Evolutionary conservation across 2,329 filamentous ascomycete genomes (phyloP).

Genomic region (Penicillium sp.): DNA sequence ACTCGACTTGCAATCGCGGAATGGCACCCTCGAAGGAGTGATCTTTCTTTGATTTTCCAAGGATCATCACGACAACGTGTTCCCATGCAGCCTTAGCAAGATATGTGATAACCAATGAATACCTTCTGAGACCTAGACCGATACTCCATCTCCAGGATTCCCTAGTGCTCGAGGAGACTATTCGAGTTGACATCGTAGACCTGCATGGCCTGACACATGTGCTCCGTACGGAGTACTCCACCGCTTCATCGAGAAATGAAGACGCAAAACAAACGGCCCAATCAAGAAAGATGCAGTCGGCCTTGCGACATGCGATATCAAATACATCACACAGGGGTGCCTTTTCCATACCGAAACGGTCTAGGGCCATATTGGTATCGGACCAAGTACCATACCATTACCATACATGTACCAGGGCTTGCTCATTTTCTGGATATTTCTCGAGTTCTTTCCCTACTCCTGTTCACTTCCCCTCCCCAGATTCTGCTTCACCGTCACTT

Average conservation of each 20-base stretch:
- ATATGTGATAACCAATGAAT: neutral
- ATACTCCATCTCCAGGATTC: neutral
- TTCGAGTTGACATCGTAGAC: neutral
- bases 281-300: slow-evolving; percentile 1
- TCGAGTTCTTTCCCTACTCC: slow-evolving; percentile 8
- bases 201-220: slow-evolving; percentile 1
- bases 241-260: neutral
- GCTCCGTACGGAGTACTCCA: neutral
- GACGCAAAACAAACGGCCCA: neutral
- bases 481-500: slow-evolving; percentile 17
- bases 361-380: slow-evolving; percentile 1
- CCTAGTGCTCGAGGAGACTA: neutral
- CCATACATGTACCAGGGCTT: neutral
- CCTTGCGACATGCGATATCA: slow-evolving; percentile 5
- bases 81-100: neutral
- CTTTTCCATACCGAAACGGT: slow-evolving; percentile 8
- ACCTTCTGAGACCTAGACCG: neutral
- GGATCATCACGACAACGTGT: neutral
- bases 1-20: neutral
- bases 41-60: neutral
- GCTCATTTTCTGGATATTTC: slow-evolving; percentile 18
- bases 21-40: neutral
- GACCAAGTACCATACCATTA: slow-evolving; percentile 7
- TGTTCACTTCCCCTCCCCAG: slow-evolving; percentile 12
- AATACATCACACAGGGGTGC: neutral